phyloP scores from a whole-genome alignment of 768 basidiomycete genomes.

The Hericium alpestre region DNA sequence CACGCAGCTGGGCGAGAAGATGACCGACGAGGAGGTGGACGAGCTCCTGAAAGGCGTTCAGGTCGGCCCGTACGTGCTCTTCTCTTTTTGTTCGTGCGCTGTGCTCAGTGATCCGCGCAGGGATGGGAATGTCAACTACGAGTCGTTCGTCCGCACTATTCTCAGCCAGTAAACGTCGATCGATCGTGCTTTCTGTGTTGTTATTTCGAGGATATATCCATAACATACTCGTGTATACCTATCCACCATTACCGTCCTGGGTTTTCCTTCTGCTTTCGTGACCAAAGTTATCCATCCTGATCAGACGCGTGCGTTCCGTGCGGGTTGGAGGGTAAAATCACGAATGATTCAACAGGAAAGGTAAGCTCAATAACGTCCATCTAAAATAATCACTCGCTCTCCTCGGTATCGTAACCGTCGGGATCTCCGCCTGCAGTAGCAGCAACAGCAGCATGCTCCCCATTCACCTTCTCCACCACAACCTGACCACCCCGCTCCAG shows the following conservation, averaged over 20 bases:
- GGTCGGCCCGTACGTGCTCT: constrained; percentile 61
- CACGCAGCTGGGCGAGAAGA: constrained; percentile 97
- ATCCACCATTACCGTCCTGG: background rate
- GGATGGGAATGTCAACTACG: constrained; percentile 96
- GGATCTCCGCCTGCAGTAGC: background rate
- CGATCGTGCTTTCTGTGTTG: background rate
- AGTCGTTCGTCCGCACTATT: constrained; percentile 91
- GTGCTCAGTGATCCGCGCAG: constrained; percentile 28
- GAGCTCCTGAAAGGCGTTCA: constrained; percentile 95
- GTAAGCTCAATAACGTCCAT: background rate
- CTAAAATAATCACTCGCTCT: constrained; percentile 4
- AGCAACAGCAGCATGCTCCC: background rate
- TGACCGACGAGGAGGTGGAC: constrained; percentile 95
- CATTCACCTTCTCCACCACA: constrained; percentile 15
- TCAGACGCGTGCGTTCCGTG: no score
- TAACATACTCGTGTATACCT: background rate
- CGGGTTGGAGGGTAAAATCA: background rate
- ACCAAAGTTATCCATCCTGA: no score
- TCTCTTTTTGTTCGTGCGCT: constrained; percentile 1
- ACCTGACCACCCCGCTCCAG: constrained; percentile 20
- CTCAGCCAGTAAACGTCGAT: constrained; percentile 62
- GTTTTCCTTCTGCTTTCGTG: no score
- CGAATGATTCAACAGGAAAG: background rate
- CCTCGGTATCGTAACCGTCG: constrained; percentile 14
- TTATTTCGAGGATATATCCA: background rate